Base-by-base conservation (phyloP, 345 rosid genomes). In the Salix exigua region DNA sequence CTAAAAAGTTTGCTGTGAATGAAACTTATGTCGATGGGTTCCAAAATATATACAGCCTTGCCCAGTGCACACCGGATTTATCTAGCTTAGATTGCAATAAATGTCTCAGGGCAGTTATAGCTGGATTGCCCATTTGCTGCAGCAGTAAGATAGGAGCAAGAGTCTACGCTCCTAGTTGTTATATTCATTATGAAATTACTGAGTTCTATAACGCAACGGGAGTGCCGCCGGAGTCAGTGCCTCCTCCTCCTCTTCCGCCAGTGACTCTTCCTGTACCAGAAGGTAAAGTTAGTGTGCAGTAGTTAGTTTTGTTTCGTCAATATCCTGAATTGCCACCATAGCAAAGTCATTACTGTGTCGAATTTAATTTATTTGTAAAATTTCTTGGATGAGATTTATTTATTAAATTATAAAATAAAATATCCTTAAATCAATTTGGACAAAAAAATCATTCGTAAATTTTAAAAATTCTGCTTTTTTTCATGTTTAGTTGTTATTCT, bases 11-110 rank as follows among this genome's bases (percentile, higher is more conserved):
- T 30, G 90, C 87, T 0, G 78, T 77, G 35, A 33, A 33, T 33
- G 1, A 4, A 4, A 33, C 35, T 5, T 33, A 4, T 33, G 0
- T 4, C 5, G 6, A 33, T 33, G 78, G 35, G 61, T 80, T 68
- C 16, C 70, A 77, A 42, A 68, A 42, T 1, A 48, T 91, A 19
- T 91, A 80, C 76, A 68, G 72, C 16, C 88, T 91, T 0, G 84
- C 53, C 1, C 88, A 91, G 85, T 91, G 96, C 76, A 86, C 85
- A 2, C 89, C 83, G 9, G 91, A 89, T 77, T 44, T 89, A 55
- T 79, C 85, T 4, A 6, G 42, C 9, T 5, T 2, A 0, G 86
- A 70, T 13, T 89, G 88, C 67, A 46, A 70, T 8, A 18, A 28
- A 19, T 89, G 92, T 79, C 79, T 89, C n/a, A 61, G 69, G 44